Base-by-base conservation (phyloP, 2,329 filamentous ascomycete species). In the Penicillium sp. region DNA sequence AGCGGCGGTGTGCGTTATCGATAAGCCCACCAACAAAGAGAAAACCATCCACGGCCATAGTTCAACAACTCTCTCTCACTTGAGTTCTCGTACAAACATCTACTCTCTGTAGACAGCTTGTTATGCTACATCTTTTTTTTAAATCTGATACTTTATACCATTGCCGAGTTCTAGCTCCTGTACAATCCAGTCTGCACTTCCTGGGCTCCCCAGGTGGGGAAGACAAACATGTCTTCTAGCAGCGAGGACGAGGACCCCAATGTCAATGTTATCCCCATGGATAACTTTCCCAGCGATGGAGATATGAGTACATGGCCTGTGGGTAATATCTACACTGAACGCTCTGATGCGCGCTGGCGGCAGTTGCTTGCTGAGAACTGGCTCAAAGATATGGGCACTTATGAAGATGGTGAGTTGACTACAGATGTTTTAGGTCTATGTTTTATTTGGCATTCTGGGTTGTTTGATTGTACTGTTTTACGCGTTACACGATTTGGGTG, bases 331-430 rank as follows among this genome's bases (percentile, higher is more conserved):
- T 48, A 51, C 15, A 7, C 3, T 12, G 15, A 53, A 49, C 33
- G 50, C 1, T 63, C 75, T 40, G 72, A 75, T 17, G 65, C 58
- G 1, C 53, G 67, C 1, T 79, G 79, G 57, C 66, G 77, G 0
- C 66, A 71, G 26, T 74, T 73, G 45, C 59, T 80, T 7, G 78
- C 67, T 0, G 63, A 59, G 10, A 61, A 69, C 41, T 80, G 77
- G 77, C 69, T 78, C 61, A 56, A 72, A 41, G 59, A 69, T 22
- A 65, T 64, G 10, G 71, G 70, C 1, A 65, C 73, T 26, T 66
- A 54, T 43, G 59, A 64, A 51, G 40, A 55, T 54, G 69, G 71
- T 72, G 53, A 57, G 65, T 61, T 40, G 12, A 37, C 28, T 17
- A 24, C 26, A 26, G 33, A 38, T 50, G 35, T 19, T 45, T 21